phyloP scores from a whole-genome alignment of 164 flowering plant genomes.

The Nymphaea colorata region DNA sequence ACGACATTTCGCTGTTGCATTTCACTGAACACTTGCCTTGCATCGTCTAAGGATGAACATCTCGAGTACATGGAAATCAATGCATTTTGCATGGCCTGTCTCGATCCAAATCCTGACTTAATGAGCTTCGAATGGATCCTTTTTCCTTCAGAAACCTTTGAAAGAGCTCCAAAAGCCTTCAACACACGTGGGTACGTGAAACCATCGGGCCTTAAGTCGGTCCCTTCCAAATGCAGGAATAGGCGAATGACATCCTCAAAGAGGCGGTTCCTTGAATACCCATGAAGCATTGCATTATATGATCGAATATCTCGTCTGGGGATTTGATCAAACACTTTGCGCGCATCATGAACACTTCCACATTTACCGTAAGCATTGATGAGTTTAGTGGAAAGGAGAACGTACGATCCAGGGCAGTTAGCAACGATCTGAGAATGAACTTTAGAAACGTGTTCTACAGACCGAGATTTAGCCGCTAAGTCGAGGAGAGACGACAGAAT shows the following conservation, averaged over 20 bases:
- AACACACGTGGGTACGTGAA: neutral
- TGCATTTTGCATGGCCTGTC: neutral
- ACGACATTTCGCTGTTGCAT: constrained; percentile 19
- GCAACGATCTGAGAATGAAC: neutral
- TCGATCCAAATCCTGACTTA: neutral
- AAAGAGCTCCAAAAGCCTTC: neutral
- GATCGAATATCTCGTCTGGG: neutral
- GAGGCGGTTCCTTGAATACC: neutral
- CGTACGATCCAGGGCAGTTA: neutral
- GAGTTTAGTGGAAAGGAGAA: neutral
- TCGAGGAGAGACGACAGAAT: neutral
- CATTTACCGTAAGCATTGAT: neutral
- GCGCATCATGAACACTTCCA: neutral
- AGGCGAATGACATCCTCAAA: neutral
- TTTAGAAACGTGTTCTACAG: neutral
- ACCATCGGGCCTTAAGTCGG: neutral
- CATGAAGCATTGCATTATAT: neutral
- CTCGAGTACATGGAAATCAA: neutral
- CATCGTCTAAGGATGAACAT: constrained; percentile 8
- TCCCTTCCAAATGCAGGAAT: neutral
- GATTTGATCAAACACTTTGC: neutral
- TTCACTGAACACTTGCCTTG: constrained; percentile 23
- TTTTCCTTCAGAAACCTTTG: neutral
- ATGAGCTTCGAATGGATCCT: neutral
- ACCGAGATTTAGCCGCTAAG: neutral